phyloP scores from a whole-genome alignment of 371 early-diverging fungal genomes.

The Massospora cicadina region DNA sequence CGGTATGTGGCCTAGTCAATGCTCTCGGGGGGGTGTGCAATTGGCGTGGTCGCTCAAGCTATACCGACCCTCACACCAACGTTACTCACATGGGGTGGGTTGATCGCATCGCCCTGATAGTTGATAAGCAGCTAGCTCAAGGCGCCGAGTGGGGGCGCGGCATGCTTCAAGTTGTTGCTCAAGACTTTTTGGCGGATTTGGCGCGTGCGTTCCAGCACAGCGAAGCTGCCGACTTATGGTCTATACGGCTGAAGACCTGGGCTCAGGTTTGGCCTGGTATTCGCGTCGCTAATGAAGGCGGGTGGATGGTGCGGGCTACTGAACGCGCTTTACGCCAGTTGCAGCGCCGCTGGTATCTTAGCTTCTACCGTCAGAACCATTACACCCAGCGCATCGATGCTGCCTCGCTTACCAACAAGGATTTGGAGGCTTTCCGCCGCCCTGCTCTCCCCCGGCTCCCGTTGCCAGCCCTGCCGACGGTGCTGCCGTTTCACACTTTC shows the following conservation, averaged over 20 bases:
- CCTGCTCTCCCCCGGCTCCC: conserved; percentile 40
- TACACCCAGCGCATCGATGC: conserved; percentile 8
- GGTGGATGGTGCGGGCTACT: conserved; percentile 48
- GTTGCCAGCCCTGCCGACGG: conserved; percentile 58
- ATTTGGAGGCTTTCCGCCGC: conserved; percentile 27
- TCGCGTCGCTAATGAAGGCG: conserved; percentile 35
- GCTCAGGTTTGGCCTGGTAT: background rate
- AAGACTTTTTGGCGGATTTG: conserved; percentile 1
- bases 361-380: conserved; percentile 19
- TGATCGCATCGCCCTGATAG: conserved; percentile 56
- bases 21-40: conserved; percentile 74
- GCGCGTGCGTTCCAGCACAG: conserved; percentile 12
- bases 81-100: conserved; percentile 43
- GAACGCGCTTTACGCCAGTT: conserved; percentile 39
- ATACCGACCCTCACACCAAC: conserved; percentile 13
- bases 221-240: background rate
- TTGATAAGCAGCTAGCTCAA: conserved; percentile 52
- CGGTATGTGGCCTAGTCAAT: conserved; percentile 77
- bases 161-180: conserved; percentile 12
- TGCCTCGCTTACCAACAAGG: conserved; percentile 8
- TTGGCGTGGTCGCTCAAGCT: conserved; percentile 61
- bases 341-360: conserved; percentile 46
- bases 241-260: background rate
- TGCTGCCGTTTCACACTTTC: conserved; percentile 85
- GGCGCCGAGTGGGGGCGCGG: conserved; percentile 39